Evolutionary conservation across 139 green algal species (phyloP).

Genomic region (Dunaliella primolecta): DNA sequence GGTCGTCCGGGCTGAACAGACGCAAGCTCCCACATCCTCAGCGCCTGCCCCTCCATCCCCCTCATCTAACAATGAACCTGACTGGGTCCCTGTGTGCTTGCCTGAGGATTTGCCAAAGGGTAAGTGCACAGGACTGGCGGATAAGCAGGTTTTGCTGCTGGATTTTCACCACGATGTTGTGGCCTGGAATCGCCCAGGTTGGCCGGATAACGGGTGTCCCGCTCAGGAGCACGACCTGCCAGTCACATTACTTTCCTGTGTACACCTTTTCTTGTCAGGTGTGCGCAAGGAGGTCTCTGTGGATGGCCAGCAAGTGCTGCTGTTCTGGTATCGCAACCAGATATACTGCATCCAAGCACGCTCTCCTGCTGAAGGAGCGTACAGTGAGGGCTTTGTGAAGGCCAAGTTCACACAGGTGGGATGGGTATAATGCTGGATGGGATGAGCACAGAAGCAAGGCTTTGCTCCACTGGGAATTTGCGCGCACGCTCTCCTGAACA

Average conservation of each 20-base stretch:
- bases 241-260: too few relatives aligned
- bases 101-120: constrained; percentile 86
- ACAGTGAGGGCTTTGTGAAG: constrained; percentile 91
- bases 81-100: constrained; percentile 70
- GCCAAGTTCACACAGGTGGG: constrained; percentile 93
- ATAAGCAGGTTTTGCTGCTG: neutral
- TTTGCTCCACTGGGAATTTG: too few relatives aligned
- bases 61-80: too few relatives aligned
- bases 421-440: too few relatives aligned
- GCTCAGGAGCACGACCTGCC: neutral
- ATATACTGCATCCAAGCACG: constrained; percentile 89
- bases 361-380: constrained; percentile 94
- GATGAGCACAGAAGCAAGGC: too few relatives aligned
- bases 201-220: too few relatives aligned
- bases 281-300: constrained; percentile 82
- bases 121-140: constrained; percentile 29
- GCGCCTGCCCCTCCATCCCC: too few relatives aligned
- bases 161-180: neutral
- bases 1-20: too few relatives aligned
- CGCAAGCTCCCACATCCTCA: too few relatives aligned
- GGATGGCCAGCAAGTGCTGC: constrained; percentile 73
- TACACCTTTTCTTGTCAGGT: constrained; percentile 46
- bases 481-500: too few relatives aligned
- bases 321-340: constrained; percentile 98
- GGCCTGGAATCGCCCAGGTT: neutral